Conservation (phyloP, 768 basidiomycete genomes). For the Kwoniella heveanensis region DNA sequence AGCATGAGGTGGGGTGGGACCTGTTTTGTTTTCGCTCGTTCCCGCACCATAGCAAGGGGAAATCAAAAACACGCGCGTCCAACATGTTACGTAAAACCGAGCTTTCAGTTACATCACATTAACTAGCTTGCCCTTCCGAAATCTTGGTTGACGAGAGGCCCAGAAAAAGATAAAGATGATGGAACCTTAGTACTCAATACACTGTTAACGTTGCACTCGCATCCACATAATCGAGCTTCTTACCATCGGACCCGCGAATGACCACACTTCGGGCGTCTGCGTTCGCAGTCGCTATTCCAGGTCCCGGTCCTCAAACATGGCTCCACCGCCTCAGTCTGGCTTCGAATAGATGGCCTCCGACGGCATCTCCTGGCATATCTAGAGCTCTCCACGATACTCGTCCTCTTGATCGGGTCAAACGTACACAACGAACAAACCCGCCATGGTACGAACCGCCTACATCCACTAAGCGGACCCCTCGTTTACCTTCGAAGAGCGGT, state of each 20-base stretch:
- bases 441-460: background rate
- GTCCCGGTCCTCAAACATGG: constrained; percentile 19
- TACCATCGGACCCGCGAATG: background rate
- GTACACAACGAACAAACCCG: background rate
- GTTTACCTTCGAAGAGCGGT: background rate
- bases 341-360: too few species aligned
- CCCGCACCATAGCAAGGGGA: background rate
- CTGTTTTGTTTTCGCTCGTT: background rate
- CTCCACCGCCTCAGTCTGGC: background rate
- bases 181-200: too few species aligned
- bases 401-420: background rate
- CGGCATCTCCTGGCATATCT: background rate
- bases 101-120: background rate
- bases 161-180: too few species aligned
- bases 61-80: constrained; percentile 8
- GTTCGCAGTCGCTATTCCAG: background rate
- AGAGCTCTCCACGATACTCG: background rate
- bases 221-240: background rate
- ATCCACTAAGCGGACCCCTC: background rate
- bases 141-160: too few species aligned
- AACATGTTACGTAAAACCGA: constrained; percentile 1
- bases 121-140: too few species aligned
- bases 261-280: background rate
- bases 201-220: too few species aligned
- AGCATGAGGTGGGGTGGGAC: background rate